phyloP scores from a whole-genome alignment of 306 rosid genomes.

The Malus fusca region DNA sequence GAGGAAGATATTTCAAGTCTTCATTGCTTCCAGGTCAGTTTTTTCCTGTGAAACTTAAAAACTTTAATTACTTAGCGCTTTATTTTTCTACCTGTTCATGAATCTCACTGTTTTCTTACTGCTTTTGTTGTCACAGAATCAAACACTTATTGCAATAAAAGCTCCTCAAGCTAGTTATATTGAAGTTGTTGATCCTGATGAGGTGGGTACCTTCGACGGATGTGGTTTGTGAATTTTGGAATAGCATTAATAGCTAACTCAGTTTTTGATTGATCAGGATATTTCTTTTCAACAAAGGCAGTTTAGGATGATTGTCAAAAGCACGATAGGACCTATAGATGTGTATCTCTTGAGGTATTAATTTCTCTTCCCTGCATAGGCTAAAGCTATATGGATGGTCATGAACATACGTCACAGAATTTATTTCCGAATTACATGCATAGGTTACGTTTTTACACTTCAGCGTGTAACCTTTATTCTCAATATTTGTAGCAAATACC shows the following conservation, averaged over 20 bases:
- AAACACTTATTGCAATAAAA: slow-evolving; percentile 62
- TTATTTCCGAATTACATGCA: too few species aligned
- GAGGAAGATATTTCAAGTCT: slow-evolving; percentile 58
- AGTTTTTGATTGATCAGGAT: slow-evolving; percentile 43
- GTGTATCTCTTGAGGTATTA: slow-evolving; percentile 64
- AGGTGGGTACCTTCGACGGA: slow-evolving; percentile 41
- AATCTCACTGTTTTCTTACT: slow-evolving; percentile 22
- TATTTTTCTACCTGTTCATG: slow-evolving; percentile 6
- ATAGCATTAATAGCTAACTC: slow-evolving; percentile 8
- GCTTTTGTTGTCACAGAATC: slow-evolving; percentile 38
- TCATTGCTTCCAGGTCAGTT: slow-evolving; percentile 64
- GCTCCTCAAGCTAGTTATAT: slow-evolving; percentile 72
- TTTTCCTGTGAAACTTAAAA: neutral
- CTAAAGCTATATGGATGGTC: neutral
- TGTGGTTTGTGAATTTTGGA: slow-evolving; percentile 18
- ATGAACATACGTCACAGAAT: too few species aligned
- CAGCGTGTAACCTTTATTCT: slow-evolving; percentile 1
- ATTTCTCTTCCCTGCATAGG: slow-evolving; percentile 7
- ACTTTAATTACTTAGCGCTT: neutral
- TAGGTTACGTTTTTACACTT: neutral
- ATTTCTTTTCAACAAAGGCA: slow-evolving; percentile 47
- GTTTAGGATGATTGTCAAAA: slow-evolving; percentile 61
- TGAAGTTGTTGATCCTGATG: slow-evolving; percentile 77
- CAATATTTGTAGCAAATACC: slow-evolving; percentile 34
- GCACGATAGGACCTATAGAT: slow-evolving; percentile 69